Base-by-base conservation (phyloP, 805 yeast genomes). In the Isabelozyma heimii region DNA sequence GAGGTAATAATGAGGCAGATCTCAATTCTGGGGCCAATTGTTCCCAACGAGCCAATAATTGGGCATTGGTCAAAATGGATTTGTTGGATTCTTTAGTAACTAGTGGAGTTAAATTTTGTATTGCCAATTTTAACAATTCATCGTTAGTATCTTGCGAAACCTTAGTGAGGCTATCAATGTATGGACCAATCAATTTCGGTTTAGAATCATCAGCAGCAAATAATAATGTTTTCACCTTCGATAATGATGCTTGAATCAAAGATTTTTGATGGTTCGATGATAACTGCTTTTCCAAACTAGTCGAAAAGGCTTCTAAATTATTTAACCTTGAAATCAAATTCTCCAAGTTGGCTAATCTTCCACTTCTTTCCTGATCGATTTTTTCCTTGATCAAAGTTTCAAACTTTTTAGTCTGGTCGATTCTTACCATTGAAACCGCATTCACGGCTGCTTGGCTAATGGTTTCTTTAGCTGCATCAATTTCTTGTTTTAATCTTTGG, bases 1-100 rank as follows among this genome's bases (percentile, higher is more conserved):
- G 96, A 47, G 98, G 97, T 52, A 91, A 80, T 58, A 94, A 73
- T 4, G 97, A 84, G 7, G 95, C 91, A 28, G 90, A 82, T 67
- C 96, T 85, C 63, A 94, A 81, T 70, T 92, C 96, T 13, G 95
- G 94, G 17, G 80, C 84, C 51, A 94, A 77, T 47, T 84, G 72
- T 54, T 83, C 81, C 89, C 96, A 89, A 60, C 96, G 83, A 39
- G 87, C 76, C 52, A 86, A 78, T 42, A 91, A 76, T 70, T 91
- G 97, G 26, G 90, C 80, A 53, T 81, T 83, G 12, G 95, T 83
- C 54, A 91, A 75, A 26, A 92, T 82, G 38, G 95, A 65, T 48
- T 69, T 73, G 15, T 65, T 61, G 59, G 73, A 63, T 65, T 67
- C 67, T 61, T 69, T 51, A 44, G 61, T 50, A 62, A 74, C 55